phyloP scores from a whole-genome alignment of 371 early-diverging fungal species.

The Lichtheimia ornata region DNA sequence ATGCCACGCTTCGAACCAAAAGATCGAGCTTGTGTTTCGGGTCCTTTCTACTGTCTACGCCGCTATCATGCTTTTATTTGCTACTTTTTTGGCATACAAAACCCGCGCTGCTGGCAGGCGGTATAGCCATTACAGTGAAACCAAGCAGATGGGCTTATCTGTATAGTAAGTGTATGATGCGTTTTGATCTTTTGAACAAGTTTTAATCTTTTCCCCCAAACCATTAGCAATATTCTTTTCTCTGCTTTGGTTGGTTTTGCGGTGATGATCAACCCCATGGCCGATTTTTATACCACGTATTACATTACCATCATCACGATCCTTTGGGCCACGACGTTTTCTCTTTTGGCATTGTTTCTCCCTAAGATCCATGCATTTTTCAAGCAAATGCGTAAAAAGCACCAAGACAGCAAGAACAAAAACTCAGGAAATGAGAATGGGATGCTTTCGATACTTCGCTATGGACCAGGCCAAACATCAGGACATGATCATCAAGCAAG shows the following conservation, averaged over 20 bases:
- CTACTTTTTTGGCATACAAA: slow-evolving; percentile 60
- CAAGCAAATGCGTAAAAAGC: slow-evolving; percentile 16
- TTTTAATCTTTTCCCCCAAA: not conserved
- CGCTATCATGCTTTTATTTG: slow-evolving; percentile 44
- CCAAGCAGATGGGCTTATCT: slow-evolving; percentile 61
- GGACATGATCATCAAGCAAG: not conserved
- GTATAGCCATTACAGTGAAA: slow-evolving; percentile 61
- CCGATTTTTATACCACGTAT: slow-evolving; percentile 57
- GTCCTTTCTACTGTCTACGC: slow-evolving; percentile 39
- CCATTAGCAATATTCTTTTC: slow-evolving; percentile 54
- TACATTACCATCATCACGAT: slow-evolving; percentile 51
- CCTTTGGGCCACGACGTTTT: slow-evolving; percentile 59
- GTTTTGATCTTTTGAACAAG: not conserved
- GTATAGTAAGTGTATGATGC: slow-evolving; percentile 54
- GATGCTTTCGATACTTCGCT: not conserved
- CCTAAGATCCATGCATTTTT: slow-evolving; percentile 54
- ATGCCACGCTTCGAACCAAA: slow-evolving; percentile 29
- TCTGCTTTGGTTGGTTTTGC: slow-evolving; percentile 57
- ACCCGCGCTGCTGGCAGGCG: slow-evolving; percentile 53
- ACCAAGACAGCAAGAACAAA: not conserved
- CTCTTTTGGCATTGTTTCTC: slow-evolving; percentile 54
- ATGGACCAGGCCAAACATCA: not conserved
- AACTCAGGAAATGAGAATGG: not conserved
- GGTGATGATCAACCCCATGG: slow-evolving; percentile 47
- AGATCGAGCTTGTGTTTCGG: slow-evolving; percentile 23